Evolutionary conservation across 495 filamentous ascomycete genomes (phyloP).

Genomic region (Lophium mytilinum): DNA sequence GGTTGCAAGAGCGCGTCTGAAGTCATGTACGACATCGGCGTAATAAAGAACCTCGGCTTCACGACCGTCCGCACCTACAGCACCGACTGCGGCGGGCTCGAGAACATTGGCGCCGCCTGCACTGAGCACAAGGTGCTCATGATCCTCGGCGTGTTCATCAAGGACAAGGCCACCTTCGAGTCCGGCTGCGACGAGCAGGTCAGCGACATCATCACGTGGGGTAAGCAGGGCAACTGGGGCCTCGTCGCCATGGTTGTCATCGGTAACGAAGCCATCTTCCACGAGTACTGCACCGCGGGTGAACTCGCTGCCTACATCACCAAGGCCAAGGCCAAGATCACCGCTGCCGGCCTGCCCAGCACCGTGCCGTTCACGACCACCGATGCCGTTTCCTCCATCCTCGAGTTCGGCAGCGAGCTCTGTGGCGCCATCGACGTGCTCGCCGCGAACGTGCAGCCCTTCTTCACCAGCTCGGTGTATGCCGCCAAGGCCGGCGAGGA

Average conservation of each 20-base stretch:
- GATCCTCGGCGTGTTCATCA: constrained; percentile 80
- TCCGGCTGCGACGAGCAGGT: constrained; percentile 53
- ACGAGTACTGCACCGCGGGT: constrained; percentile 50
- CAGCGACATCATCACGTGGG: constrained; percentile 61
- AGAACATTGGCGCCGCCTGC: constrained; percentile 61
- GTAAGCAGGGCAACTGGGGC: constrained; percentile 45
- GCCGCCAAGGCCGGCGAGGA: constrained; percentile 65
- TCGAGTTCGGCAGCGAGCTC: constrained; percentile 48
- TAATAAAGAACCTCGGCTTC: constrained; percentile 69
- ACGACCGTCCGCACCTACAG: constrained; percentile 78
- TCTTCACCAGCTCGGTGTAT: constrained; percentile 67
- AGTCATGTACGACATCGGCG: constrained; percentile 56
- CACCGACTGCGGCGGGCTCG: constrained; percentile 77
- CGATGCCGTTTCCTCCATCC: constrained; percentile 68
- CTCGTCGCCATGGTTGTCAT: constrained; percentile 72
- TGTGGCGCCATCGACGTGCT: constrained; percentile 70
- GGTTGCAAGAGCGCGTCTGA: constrained; percentile 58
- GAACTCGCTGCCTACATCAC: constrained; percentile 63
- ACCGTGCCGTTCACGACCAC: constrained; percentile 71
- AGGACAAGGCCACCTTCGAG: constrained; percentile 45
- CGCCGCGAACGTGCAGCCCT: constrained; percentile 83
- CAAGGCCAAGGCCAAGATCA: constrained; percentile 34
- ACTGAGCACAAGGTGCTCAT: constrained; percentile 57
- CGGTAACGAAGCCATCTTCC: constrained; percentile 84
- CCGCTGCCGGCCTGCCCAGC: constrained; percentile 59